Evolutionary conservation across 108 stramenopile genomes (phyloP).

Genomic region (Phaeodactylum tricornutum): DNA sequence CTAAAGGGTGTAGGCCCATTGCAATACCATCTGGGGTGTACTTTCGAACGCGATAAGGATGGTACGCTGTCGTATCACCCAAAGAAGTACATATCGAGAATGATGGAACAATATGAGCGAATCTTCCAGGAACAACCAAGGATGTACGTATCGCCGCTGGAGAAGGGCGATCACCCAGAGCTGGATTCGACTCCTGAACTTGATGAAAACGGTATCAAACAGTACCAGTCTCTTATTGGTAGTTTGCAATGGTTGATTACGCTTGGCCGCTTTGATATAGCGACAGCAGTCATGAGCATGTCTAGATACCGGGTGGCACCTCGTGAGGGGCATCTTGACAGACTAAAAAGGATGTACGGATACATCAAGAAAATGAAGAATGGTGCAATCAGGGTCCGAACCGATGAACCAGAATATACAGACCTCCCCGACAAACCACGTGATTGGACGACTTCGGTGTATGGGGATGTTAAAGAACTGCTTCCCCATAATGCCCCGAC

Average conservation of each 20-base stretch:
- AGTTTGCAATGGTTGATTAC: slow-evolving; percentile 13
- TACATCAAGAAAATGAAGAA: slow-evolving; percentile 14
- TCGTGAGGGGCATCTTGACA: slow-evolving; percentile 18
- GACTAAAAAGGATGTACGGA: slow-evolving; percentile 18
- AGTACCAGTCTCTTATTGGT: slow-evolving; percentile 22
- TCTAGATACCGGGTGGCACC: slow-evolving; percentile 9
- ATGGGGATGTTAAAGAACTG: slow-evolving; percentile 8
- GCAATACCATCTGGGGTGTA: not conserved
- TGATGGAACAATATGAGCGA: slow-evolving; percentile 3
- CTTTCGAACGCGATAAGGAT: slow-evolving; percentile 3
- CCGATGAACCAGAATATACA: not conserved
- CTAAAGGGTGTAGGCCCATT: slow-evolving; percentile 2
- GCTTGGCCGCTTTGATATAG: slow-evolving; percentile 17
- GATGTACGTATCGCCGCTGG: not conserved
- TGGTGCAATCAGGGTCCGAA: slow-evolving; percentile 1
- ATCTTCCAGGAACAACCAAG: slow-evolving; percentile 21
- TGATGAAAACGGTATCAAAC: not conserved
- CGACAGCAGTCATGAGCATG: slow-evolving; percentile 2
- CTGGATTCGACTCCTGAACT: slow-evolving; percentile 10
- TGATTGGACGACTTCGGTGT: slow-evolving; percentile 7
- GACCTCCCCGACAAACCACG: not conserved
- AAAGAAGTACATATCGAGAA: slow-evolving; percentile 10
- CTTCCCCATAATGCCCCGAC: slow-evolving; percentile 8
- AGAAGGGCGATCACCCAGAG: slow-evolving; percentile 23
- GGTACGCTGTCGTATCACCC: not conserved